Evolutionary conservation across 257 asterid genomes (phyloP), one percentile per base, ranked within the genome.

Genomic region (Lithospermum erythrorhizon): DNA sequence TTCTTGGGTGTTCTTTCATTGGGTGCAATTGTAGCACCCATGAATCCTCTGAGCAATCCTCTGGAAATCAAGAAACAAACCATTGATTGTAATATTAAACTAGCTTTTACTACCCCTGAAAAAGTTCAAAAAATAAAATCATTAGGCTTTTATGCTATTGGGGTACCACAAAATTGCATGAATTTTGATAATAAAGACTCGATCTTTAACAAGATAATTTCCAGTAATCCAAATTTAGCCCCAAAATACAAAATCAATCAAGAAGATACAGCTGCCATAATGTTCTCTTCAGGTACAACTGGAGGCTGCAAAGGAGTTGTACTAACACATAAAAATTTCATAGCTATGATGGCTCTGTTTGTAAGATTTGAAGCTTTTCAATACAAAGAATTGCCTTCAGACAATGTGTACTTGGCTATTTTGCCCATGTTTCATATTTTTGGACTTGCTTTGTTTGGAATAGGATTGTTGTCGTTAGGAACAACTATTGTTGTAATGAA

Each of bases 281-380:
- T 89, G 73, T 88, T 79, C 61, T 88, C 96, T 14, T 85, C 96
- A 14, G 90, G 95, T 64, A 88, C 96, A 18, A 85, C 88, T 3
- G 95, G 96, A 17, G 37, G 63, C 52, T 70, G 83, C 49, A 88
- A 88, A 71, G 96, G 87, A 6, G 89, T 79, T 20, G 72, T 85
- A 74, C 59, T 88, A 32, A 83, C 87, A 8, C 93, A 88, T 57
- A 72, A 80, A 56, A 88, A 88, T 76, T 75, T 88, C 25, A 88
- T 88, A 72, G 86, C 95, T 18, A 67, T 70, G 83, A 53, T 85
- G 65, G 80, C 74, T 18, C 73, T 76, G 9, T 87, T 84, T 73
- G 86, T 79, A 62, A 72, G 89, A 51, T 84, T 84, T 61, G 96
- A 84, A 52, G 87, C 89, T 58, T 84, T 83, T 2, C 74, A 75